Evolutionary conservation across 2,329 filamentous ascomycete genomes (phyloP), one percentile per base, ranked within the genome.

Genomic region (Apiospora aurea): DNA sequence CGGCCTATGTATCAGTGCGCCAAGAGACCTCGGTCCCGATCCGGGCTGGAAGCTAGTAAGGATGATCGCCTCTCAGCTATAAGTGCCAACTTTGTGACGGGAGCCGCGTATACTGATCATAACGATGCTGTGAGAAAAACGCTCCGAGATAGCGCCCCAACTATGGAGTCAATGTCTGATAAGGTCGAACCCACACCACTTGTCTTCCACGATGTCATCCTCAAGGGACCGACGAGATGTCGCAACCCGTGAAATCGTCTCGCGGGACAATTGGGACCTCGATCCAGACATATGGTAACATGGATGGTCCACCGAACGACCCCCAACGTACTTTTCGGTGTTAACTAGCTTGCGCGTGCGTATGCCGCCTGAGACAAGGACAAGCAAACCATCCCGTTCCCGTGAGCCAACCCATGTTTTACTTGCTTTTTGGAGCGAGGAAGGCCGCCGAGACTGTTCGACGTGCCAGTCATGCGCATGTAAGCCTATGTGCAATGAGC

Each of bases 1-100:
- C 57, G 57, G 57, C 57, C 57, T 64, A 64, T n/a, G n/a, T n/a
- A n/a, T 64, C 21, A 41, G 34, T 24, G 18, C 34, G 57, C 57
- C 21, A 64, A 64, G 57, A 51, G n/a, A 41, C 18, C 57, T n/a
- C 21, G 57, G 57, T 41, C 34, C 10, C 57, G 57, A 64, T 24
- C 57, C 34, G 57, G 57, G 34, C 34, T 24, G 29, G 4, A 18
- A 64, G 57, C 57, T 64, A 64, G 57, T 18, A 64, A 41, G 57
- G 26, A 26, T 46, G 7, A 18, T 44, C 26, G 26, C 43, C 18
- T 46, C 2, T 46, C 44, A 46, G 44, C 44, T 46, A 29, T 29
- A 29, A 29, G 26, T 1, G 26, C 3, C 26, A 29, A 29, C 26
- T 29, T 3, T 29, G 26, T 29, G 7, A 49, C 7, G n/a, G 46